A percentile compares a stretch with the other conserved stretches of the same genome.
phyloP scores from a whole-genome alignment of 116 monocot species.

The Thalassia testudinum region DNA sequence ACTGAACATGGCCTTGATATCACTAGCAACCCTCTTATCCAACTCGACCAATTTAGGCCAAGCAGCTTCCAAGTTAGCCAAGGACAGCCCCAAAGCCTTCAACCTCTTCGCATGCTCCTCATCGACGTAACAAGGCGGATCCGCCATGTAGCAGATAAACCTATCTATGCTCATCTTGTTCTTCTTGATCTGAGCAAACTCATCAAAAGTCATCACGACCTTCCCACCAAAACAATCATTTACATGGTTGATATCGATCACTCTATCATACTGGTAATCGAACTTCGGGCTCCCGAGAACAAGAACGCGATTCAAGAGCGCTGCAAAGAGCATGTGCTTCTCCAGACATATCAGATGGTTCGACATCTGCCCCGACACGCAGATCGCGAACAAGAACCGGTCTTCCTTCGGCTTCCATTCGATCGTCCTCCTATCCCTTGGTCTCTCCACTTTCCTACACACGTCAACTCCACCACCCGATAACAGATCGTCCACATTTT shows the following conservation, averaged over 20 bases:
- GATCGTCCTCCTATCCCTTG: constrained; percentile 28
- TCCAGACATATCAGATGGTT: constrained; percentile 94
- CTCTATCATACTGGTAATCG: constrained; percentile 71
- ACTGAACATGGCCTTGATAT: constrained; percentile 49
- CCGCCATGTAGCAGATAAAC: constrained; percentile 74
- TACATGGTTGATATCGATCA: constrained; percentile 67
- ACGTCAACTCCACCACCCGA: constrained; percentile 14
- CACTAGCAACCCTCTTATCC: constrained; percentile 59
- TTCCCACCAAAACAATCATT: constrained; percentile 74
- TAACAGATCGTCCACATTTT: constrained; percentile 18
- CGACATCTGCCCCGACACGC: constrained; percentile 92
- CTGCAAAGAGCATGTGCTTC: constrained; percentile 98
- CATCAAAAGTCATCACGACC: constrained; percentile 69
- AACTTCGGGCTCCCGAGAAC: constrained; percentile 67
- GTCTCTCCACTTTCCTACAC: constrained; percentile 36
- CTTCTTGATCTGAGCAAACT: constrained; percentile 45
- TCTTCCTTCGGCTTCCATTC: constrained; percentile 85
- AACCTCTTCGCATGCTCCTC: constrained; percentile 78
- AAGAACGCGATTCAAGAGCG: constrained; percentile 52
- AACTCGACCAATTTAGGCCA: constrained; percentile 51
- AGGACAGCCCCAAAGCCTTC: constrained; percentile 45
- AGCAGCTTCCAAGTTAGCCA: constrained; percentile 57
- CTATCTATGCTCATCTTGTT: constrained; percentile 59
- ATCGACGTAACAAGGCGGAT: constrained; percentile 74
- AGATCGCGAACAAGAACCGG: constrained; percentile 64